Conservation (phyloP, 2,329 filamentous ascomycete species). For the Fusarium nodosum region DNA sequence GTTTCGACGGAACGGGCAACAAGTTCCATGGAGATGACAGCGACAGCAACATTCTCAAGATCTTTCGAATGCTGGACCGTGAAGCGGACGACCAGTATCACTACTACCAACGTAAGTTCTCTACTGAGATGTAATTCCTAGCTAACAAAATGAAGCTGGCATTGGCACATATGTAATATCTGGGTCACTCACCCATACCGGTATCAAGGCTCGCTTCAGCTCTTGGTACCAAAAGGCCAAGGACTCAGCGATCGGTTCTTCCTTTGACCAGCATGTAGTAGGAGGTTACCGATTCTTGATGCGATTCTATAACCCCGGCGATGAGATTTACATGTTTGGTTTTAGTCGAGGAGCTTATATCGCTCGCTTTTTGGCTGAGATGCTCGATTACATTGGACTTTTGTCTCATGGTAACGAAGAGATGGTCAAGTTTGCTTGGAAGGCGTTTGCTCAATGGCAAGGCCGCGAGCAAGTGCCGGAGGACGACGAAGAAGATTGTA, state of each 20-base stretch:
- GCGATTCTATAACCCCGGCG: constrained; percentile 75
- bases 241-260: constrained; percentile 83
- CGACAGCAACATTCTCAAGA: constrained; percentile 77
- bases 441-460: constrained; percentile 82
- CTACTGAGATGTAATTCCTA: not conserved
- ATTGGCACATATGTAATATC: constrained; percentile 81
- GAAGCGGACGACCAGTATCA: constrained; percentile 72
- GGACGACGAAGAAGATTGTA: constrained; percentile 52
- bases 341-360: constrained; percentile 81
- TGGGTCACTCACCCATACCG: constrained; percentile 69
- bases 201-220: constrained; percentile 67
- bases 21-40: constrained; percentile 74
- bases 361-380: constrained; percentile 82
- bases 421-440: constrained; percentile 87
- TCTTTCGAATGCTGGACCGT: constrained; percentile 77
- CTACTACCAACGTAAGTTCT: constrained; percentile 71
- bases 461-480: constrained; percentile 64
- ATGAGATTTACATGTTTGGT: constrained; percentile 79
- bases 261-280: constrained; percentile 86
- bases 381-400: constrained; percentile 86
- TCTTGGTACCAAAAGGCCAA: constrained; percentile 80
- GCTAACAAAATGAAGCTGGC: constrained; percentile 62
- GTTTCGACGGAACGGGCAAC: constrained; percentile 75
- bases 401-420: constrained; percentile 87
- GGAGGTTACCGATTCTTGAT: constrained; percentile 85